Conservation (phyloP, 2,329 filamentous ascomycete species). For the Bipolaris gigantea region DNA sequence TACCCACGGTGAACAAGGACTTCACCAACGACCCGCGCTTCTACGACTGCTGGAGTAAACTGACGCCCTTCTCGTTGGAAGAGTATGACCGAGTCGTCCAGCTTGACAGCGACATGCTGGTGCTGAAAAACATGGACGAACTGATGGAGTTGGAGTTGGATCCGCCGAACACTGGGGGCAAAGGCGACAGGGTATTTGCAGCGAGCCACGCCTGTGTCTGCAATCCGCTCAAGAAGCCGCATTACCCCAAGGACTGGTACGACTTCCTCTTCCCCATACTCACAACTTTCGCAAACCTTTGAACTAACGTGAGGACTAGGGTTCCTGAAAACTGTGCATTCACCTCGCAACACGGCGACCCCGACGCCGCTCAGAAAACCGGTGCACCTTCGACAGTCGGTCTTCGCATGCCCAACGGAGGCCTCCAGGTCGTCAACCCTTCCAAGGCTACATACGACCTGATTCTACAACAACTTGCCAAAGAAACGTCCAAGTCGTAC, state of each 20-base stretch:
- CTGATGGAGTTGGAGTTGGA: constrained; percentile 82
- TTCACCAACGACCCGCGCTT: constrained; percentile 80
- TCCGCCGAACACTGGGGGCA: constrained; percentile 53
- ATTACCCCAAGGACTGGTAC: constrained; percentile 77
- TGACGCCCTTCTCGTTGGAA: constrained; percentile 73
- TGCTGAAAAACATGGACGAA: constrained; percentile 85
- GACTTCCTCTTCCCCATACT: neutral
- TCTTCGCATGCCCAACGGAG: constrained; percentile 62
- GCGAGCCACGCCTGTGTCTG: constrained; percentile 84
- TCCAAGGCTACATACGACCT: constrained; percentile 55
- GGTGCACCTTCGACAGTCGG: constrained; percentile 56
- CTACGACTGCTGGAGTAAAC: constrained; percentile 88
- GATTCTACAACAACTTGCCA: constrained; percentile 53
- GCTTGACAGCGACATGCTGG: constrained; percentile 87
- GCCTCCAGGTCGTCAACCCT: constrained; percentile 64
- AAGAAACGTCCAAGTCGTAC: constrained; percentile 53
- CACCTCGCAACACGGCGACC: constrained; percentile 58
- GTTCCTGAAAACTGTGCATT: constrained; percentile 63
- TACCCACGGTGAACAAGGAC: constrained; percentile 66
- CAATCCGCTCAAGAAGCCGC: constrained; percentile 75
- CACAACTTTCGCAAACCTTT: neutral
- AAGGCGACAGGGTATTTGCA: constrained; percentile 71
- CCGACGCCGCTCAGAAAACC: constrained; percentile 54
- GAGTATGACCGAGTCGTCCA: constrained; percentile 81
- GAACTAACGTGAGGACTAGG: constrained; percentile 27